Evolutionary conservation across 2,329 filamentous ascomycete species (phyloP).

Genomic region (Fusarium torulosum): DNA sequence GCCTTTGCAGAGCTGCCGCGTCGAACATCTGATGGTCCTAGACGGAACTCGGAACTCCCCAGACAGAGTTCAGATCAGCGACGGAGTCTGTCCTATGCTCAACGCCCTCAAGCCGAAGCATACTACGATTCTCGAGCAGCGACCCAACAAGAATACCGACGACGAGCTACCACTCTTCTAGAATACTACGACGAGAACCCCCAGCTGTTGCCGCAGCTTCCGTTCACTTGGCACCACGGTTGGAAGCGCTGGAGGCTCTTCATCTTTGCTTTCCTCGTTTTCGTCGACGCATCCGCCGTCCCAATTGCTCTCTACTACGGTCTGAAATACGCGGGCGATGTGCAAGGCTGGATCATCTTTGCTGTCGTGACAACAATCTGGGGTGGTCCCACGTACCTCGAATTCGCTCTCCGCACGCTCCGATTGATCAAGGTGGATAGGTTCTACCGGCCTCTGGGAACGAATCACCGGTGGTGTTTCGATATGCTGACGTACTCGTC

Average conservation of each 20-base stretch:
- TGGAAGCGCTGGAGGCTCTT: constrained; percentile 59
- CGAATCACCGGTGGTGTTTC: constrained; percentile 61
- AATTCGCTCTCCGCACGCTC: constrained; percentile 63
- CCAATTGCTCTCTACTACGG: constrained; percentile 67
- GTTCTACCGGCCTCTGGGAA: constrained; percentile 64
- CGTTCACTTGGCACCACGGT: constrained; percentile 58
- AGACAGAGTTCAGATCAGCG: constrained; percentile 48
- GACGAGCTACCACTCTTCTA: constrained; percentile 53
- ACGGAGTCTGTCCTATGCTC: constrained; percentile 54
- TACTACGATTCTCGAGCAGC: constrained; percentile 58
- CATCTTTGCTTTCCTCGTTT: constrained; percentile 61
- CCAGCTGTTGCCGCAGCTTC: constrained; percentile 55
- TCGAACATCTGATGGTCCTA: constrained; percentile 36
- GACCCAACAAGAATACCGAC: constrained; percentile 52
- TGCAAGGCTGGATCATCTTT: constrained; percentile 60
- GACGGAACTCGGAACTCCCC: constrained; percentile 34
- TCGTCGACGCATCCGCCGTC: constrained; percentile 59
- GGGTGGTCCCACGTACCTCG: constrained; percentile 66
- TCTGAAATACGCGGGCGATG: constrained; percentile 57
- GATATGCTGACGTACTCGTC: constrained; percentile 63
- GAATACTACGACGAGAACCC: constrained; percentile 58
- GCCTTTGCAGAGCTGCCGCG: constrained; percentile 43
- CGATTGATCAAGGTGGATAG: constrained; percentile 63
- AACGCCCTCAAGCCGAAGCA: constrained; percentile 51
- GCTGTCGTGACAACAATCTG: constrained; percentile 67